Conservation (phyloP, 2,329 filamentous ascomycete species). For the Epichloe scottii region DNA sequence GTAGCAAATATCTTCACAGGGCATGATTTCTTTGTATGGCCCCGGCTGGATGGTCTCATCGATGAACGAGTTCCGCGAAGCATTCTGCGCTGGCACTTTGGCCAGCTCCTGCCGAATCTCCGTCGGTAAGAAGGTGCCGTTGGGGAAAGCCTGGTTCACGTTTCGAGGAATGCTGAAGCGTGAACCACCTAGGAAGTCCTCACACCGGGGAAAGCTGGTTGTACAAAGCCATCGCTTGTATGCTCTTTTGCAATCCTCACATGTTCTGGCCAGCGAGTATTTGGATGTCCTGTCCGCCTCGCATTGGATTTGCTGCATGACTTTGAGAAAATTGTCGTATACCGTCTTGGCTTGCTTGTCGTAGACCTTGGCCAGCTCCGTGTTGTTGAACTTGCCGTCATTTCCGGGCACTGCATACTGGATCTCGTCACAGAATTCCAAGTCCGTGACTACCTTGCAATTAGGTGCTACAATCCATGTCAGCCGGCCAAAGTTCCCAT, state of each 20-base stretch:
- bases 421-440: slow-evolving; percentile 79
- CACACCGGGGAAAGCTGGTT: slow-evolving; percentile 83
- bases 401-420: slow-evolving; percentile 89
- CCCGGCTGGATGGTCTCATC: slow-evolving; percentile 63
- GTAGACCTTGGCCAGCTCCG: slow-evolving; percentile 58
- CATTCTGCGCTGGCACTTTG: slow-evolving; percentile 17
- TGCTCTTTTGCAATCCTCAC: slow-evolving; percentile 60
- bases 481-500: background rate
- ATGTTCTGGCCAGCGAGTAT: slow-evolving; percentile 71
- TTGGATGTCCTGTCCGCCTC: slow-evolving; percentile 58
- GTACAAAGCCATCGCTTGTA: slow-evolving; percentile 96
- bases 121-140: slow-evolving; percentile 44
- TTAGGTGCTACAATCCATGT: slow-evolving; percentile 46
- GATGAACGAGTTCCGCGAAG: slow-evolving; percentile 60
- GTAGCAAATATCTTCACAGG: slow-evolving; percentile 81
- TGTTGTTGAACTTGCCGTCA: slow-evolving; percentile 45
- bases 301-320: slow-evolving; percentile 74
- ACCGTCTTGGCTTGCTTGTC: slow-evolving; percentile 58
- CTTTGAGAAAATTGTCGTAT: slow-evolving; percentile 70
- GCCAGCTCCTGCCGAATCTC: slow-evolving; percentile 15
- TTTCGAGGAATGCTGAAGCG: slow-evolving; percentile 46
- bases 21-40: slow-evolving; percentile 86
- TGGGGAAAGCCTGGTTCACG: slow-evolving; percentile 55
- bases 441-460: slow-evolving; percentile 74
- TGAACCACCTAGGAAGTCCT: slow-evolving; percentile 55